These are phyloP conservation scores for Pythium biforme DNA, from an alignment of 352 stramenopile species.

Conservation along the genomic window DNA sequence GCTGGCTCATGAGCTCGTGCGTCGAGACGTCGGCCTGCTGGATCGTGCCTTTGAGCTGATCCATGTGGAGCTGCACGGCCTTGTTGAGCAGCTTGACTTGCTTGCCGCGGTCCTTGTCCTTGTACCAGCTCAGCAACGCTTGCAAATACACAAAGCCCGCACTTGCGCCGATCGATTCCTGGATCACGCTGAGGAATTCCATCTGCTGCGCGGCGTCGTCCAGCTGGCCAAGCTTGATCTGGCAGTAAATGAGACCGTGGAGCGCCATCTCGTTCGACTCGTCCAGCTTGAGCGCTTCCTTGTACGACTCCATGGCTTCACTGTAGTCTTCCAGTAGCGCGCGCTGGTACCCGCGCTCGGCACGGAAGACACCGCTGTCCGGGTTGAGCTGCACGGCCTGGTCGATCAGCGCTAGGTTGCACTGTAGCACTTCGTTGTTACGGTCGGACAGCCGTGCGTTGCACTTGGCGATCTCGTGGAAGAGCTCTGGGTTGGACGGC, in stretches of 20 bases:
- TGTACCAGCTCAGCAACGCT: constrained; percentile 81
- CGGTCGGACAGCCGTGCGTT: constrained; percentile 63
- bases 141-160: constrained; percentile 84
- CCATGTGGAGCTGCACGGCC: constrained; percentile 81
- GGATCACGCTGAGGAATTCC: constrained; percentile 90
- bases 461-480: constrained; percentile 58
- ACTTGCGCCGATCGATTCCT: constrained; percentile 82
- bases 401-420: constrained; percentile 65
- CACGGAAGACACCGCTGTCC: constrained; percentile 58
- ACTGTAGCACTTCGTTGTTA: constrained; percentile 67
- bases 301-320: constrained; percentile 84
- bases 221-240: constrained; percentile 85
- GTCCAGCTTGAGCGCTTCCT: constrained; percentile 83
- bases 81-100: constrained; percentile 77
- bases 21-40: constrained; percentile 63
- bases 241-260: constrained; percentile 90
- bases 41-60: constrained; percentile 67
- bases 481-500: constrained; percentile 67
- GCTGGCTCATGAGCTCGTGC: constrained; percentile 68
- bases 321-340: constrained; percentile 68
- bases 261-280: constrained; percentile 88
- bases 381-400: constrained; percentile 62
- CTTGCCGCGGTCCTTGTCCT: constrained; percentile 59
- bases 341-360: constrained; percentile 81
- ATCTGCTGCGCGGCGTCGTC: constrained; percentile 91